Evolutionary conservation across 2,329 filamentous ascomycete genomes (phyloP), one percentile per base, ranked within the genome.

Genomic region (Calonectria pseudoreteaudii): DNA sequence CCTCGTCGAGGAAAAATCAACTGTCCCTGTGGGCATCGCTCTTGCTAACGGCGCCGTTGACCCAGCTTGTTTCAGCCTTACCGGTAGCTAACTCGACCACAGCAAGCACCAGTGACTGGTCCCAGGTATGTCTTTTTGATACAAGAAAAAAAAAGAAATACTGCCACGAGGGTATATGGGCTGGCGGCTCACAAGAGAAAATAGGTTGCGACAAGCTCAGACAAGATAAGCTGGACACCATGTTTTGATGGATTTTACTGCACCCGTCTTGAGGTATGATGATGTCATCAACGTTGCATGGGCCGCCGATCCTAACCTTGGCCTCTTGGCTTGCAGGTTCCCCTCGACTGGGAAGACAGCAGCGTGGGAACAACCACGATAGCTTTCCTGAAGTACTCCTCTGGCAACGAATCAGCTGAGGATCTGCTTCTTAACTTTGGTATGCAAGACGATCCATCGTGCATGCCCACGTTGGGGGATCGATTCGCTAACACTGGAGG

Each of bases 391-490:
- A 65, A 65, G 41, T 65, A 65, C 60, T 65, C 60, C 5, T 65
- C 60, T 18, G 38, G 41, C 26, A 65, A 65, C 41, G 60, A 49
- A 26, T 65, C 60, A 3, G 60, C 60, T 18, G 60, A 65, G 41
- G 60, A 65, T 26, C 41, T 65, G 38, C 41, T 65, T 1, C 38
- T 65, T 18, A 65, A 65, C n/a, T 65, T 65, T 65, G 60, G 60
- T 65, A 49, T 8, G 60, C 9, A 44, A 47, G 31, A 47, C 38
- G 34, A 60, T 38, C 53, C 53, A 18, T 11, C 10, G 31, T 28
- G n/a, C 26, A 44, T 23, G 38, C 4, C 2, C 11, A 36, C 9
- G 16, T 41, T 41, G 38, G 41, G 41, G n/a, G 41, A 44, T n/a
- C 41, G 18, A 49, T 23, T 65, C 23, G 38, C 60, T 65, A 34